Evolutionary conservation across 441 rosid species (phyloP), one percentile per base, ranked within the genome.

Genomic region (Rhodomyrtus psidioides): DNA sequence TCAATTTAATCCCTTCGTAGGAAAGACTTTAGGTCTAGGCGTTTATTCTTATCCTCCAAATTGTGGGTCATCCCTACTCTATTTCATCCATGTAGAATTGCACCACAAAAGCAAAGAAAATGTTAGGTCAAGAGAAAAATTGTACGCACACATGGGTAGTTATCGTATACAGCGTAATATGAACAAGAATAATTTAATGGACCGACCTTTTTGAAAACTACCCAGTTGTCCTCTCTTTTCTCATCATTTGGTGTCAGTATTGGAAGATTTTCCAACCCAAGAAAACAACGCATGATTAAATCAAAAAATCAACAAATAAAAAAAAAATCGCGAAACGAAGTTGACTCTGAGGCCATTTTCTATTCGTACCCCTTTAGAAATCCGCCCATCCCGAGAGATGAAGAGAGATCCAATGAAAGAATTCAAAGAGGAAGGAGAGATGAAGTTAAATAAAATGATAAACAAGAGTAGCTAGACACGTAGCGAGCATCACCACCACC

Each of bases 311-410:
- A n/a, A n/a, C n/a, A 34, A 34, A 4, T 23, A 49, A 12, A 51
- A 51, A 12, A 51, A 51, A 51, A 3, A 12, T 51, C 14, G 15
- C 53, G 15, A 51, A 51, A 51, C 15, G 53, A 70, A 46, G 79
- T 34, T 70, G 79, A 70, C 49, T 12, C n/a, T 10, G 21, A 6
- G 51, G 79, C 49, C 79, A 39, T 26, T 21, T 70, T 21, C 79
- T 70, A 39, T 39, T 70, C 51, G 16, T 2, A 34, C 49, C 49
- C 21, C 21, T 70, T 70, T 24, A 26, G n/a, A 23, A 70, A 39
- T 70, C 79, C 79, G 79, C 79, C 49, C 79, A 39, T 70, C 79
- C 79, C 79, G 13, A 70, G 79, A 42, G 79, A 21, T 5, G 49
- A 70, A 34, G 79, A 39, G 79, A 70, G 79, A 70, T 70, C 79